These are phyloP conservation scores for Protomyces arabidopsidicola DNA, from an alignment of 1,139 yeast genomes.

Conservation along the genomic window DNA sequence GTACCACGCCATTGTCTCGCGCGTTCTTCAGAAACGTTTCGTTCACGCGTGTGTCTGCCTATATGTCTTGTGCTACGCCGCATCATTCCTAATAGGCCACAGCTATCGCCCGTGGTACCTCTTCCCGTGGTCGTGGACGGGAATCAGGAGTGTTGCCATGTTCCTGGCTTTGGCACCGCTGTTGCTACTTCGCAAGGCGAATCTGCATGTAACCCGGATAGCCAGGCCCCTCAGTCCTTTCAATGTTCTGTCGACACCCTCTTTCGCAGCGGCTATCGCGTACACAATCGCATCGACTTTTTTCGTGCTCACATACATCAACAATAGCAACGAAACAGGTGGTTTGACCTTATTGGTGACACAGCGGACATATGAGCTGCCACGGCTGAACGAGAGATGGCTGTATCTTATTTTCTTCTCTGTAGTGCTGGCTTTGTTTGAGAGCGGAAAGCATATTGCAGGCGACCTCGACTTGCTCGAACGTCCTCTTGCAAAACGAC, in stretches of 20 bases:
- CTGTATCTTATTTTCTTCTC: conserved; percentile 3
- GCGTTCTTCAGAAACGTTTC: conserved; percentile 15
- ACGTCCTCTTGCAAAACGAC: background rate
- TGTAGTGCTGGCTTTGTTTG: background rate
- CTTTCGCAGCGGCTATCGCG: background rate
- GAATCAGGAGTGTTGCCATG: background rate
- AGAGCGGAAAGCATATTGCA: background rate
- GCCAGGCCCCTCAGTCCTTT: background rate
- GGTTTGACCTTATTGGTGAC: background rate
- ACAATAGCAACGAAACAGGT: background rate
- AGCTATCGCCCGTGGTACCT: conserved; percentile 1
- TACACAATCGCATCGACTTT: background rate
- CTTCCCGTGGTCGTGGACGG: conserved; percentile 23
- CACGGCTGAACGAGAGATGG: conserved; percentile 24
- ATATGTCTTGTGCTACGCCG: background rate
- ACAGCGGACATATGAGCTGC: conserved; percentile 18
- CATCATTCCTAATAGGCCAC: background rate
- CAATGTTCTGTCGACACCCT: background rate
- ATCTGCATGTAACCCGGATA: conserved; percentile 4
- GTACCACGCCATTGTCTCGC: conserved; percentile 10
- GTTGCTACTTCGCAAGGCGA: conserved; percentile 10
- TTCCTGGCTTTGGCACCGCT: conserved; percentile 7
- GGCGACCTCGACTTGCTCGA: conserved; percentile 2
- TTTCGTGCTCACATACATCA: background rate
- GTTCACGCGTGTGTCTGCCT: conserved; percentile 15